Evolutionary conservation across 2,329 filamentous ascomycete genomes (phyloP), one percentile per base, ranked within the genome.

Genomic region (Neodidymelliopsis sp.): DNA sequence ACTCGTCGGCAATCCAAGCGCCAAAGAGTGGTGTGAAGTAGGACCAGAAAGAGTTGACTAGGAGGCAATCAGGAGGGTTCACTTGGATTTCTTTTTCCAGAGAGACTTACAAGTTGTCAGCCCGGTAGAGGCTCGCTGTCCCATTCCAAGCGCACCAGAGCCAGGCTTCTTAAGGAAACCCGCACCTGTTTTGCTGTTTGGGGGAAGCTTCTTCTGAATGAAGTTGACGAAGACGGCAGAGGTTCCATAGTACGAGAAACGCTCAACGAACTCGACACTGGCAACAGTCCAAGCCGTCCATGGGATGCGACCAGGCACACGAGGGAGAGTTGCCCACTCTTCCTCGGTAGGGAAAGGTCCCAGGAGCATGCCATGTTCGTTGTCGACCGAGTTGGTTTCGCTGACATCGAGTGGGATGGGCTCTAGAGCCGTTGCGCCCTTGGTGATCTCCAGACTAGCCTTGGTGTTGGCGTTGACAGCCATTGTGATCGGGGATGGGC

Each of bases 1-100:
- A 84, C 39, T 81, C 77, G 63, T 86, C 84, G 16, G 84, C 82
- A 37, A 85, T 62, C 47, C 84, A 79, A 43, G 82, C 84, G 65
- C 82, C 80, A 30, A 81, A 58, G 38, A 85, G 80, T 6, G 84
- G 83, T 2, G 82, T 83, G 16, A 84, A 71, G 62, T 81, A 82
- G 39, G 75, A 79, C 78, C 79, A 82, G 62, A 82, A 82, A 49
- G 79, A 75, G 67, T 81, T 82, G 66, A 81, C 56, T 63, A 20
- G n/a, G n/a, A n/a, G n/a, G n/a, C n/a, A n/a, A n/a, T n/a, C n/a
- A n/a, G n/a, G n/a, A n/a, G n/a, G n/a, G n/a, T n/a, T n/a, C n/a
- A n/a, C n/a, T n/a, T n/a, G n/a, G n/a, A n/a, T n/a, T n/a, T n/a
- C n/a, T n/a, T n/a, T n/a, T 16, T 3, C 13, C 6, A n/a, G 12